Conservation (phyloP, 2,329 filamentous ascomycete species). For the Trichoderma atroviride region DNA sequence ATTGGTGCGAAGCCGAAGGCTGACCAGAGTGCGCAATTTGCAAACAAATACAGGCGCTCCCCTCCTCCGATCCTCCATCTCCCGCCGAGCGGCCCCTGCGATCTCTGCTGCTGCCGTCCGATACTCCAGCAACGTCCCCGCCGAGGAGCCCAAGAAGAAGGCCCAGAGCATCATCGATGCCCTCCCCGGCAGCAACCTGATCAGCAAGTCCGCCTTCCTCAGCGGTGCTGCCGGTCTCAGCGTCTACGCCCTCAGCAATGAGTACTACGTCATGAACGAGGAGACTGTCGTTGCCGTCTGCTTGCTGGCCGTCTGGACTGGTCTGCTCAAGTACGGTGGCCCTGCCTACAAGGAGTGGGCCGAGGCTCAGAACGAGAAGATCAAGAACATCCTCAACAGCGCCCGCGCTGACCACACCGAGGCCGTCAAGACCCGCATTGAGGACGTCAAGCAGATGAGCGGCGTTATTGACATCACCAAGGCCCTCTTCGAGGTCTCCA, state of each 20-base stretch:
- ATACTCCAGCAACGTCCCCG: slow-evolving; percentile 74
- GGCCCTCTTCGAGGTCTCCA: slow-evolving; percentile 94
- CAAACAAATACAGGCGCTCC: slow-evolving; percentile 69
- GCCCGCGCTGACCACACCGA: slow-evolving; percentile 92
- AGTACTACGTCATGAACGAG: slow-evolving; percentile 99
- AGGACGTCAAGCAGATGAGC: slow-evolving; percentile 91
- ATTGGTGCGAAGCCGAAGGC: slow-evolving; percentile 35
- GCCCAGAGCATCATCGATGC: slow-evolving; percentile 93
- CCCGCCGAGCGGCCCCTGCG: slow-evolving; percentile 74
- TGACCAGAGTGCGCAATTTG: slow-evolving; percentile 29
- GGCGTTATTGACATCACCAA: slow-evolving; percentile 97
- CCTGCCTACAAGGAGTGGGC: slow-evolving; percentile 94
- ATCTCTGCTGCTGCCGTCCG: slow-evolving; percentile 69
- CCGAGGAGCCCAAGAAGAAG: slow-evolving; percentile 93
- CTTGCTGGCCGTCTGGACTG: slow-evolving; percentile 89
- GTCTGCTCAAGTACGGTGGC: slow-evolving; percentile 89
- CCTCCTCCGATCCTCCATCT: slow-evolving; percentile 82
- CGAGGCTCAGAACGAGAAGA: slow-evolving; percentile 83
- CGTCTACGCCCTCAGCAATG: slow-evolving; percentile 96
- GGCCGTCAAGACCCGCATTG: slow-evolving; percentile 92
- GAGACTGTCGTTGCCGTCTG: slow-evolving; percentile 94
- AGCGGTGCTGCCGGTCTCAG: slow-evolving; percentile 89
- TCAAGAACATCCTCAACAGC: slow-evolving; percentile 92
- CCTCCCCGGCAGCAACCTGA: slow-evolving; percentile 85
- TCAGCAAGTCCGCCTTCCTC: slow-evolving; percentile 96